A percentile compares a stretch with the other conserved stretches of the same genome.
Conservation (phyloP, 164 flowering plant genomes). For the Litsea cubeba region DNA sequence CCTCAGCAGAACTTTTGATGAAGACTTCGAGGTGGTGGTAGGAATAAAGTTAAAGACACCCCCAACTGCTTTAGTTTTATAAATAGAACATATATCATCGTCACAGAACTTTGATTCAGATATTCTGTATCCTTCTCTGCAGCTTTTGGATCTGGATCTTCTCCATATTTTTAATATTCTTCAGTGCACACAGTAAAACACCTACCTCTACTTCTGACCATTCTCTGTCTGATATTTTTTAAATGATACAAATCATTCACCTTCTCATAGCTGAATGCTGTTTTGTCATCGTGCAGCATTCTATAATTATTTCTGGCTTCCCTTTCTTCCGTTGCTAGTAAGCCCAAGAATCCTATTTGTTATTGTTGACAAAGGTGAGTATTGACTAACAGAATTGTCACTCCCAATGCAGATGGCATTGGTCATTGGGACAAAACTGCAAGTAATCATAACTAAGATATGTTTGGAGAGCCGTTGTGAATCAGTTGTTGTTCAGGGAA, state of each 20-base stretch:
- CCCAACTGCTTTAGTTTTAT: not conserved
- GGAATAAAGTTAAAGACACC: slow-evolving; percentile 46
- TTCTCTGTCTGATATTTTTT: not conserved
- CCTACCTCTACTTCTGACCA: not conserved
- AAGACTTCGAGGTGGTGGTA: slow-evolving; percentile 56
- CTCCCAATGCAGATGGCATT: slow-evolving; percentile 36
- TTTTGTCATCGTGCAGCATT: slow-evolving; percentile 35
- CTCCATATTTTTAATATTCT: slow-evolving; percentile 52
- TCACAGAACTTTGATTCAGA: not conserved
- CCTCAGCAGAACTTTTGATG: slow-evolving; percentile 49
- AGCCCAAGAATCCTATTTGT: slow-evolving; percentile 7
- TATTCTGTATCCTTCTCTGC: slow-evolving; percentile 18
- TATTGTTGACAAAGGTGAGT: not conserved
- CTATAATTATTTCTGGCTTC: slow-evolving; percentile 51
- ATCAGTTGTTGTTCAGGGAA: slow-evolving; percentile 40
- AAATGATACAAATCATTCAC: too few species aligned
- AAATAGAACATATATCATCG: not conserved
- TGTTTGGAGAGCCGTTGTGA: slow-evolving; percentile 39
- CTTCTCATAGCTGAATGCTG: not conserved
- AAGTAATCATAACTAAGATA: slow-evolving; percentile 61
- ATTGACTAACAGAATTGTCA: not conserved
- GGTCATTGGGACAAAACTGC: slow-evolving; percentile 52
- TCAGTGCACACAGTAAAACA: slow-evolving; percentile 49
- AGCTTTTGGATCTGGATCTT: slow-evolving; percentile 65
- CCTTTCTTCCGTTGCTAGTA: slow-evolving; percentile 60